phyloP scores from a whole-genome alignment of 345 rosid species.

The Psidium guajava region DNA sequence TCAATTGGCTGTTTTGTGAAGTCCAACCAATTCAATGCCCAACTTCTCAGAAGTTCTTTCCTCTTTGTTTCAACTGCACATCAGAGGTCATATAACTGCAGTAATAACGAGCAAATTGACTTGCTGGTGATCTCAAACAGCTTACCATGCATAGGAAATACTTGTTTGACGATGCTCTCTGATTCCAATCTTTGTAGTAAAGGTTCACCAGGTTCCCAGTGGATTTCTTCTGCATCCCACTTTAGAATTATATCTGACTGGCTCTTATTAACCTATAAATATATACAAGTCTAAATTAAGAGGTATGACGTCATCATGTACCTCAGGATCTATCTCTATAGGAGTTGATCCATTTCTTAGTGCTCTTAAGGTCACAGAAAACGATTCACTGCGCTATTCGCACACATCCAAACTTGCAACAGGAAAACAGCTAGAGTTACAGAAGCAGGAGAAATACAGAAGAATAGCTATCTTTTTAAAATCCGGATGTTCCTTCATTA shows the following conservation, averaged over 20 bases:
- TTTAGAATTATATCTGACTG: slow-evolving; percentile 22
- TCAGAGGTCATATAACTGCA: neutral
- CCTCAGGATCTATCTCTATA: neutral
- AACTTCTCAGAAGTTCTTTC: slow-evolving; percentile 54
- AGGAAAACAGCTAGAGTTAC: neutral
- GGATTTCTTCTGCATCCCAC: slow-evolving; percentile 32
- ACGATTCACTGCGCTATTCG: neutral
- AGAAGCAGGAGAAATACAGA: neutral
- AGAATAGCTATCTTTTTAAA: neutral
- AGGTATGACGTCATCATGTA: neutral
- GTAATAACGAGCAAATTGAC: neutral
- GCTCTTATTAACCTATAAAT: slow-evolving; percentile 41
- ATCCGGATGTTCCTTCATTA: neutral
- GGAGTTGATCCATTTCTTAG: neutral
- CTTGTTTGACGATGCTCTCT: slow-evolving; percentile 54
- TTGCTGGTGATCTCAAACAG: neutral
- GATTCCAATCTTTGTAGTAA: slow-evolving; percentile 51
- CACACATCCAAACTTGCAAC: neutral
- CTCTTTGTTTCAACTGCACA: slow-evolving; percentile 59
- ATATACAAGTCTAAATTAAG: neutral
- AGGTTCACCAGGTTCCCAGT: slow-evolving; percentile 68
- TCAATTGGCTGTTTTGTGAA: slow-evolving; percentile 71
- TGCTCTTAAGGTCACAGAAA: neutral
- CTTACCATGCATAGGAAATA: slow-evolving; percentile 83
- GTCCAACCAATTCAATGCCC: slow-evolving; percentile 79